Percentiles rank a stretch among this genome's conserved stretches.
phyloP scores from a whole-genome alignment of 2,329 filamentous ascomycete species.

The Colletotrichum sansevieriae region DNA sequence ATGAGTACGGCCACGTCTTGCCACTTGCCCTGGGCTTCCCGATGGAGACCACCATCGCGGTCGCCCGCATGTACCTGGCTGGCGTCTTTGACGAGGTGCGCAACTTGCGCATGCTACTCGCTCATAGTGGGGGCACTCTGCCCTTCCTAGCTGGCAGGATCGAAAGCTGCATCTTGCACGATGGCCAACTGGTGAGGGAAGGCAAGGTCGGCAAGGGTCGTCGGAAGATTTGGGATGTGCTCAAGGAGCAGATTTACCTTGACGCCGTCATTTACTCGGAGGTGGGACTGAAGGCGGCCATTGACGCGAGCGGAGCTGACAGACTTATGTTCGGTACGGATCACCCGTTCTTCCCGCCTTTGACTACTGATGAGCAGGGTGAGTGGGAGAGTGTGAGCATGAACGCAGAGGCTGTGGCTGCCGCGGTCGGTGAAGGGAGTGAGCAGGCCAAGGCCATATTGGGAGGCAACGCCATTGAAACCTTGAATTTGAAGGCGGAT shows the following conservation, averaged over 20 bases:
- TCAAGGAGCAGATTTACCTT: constrained; percentile 83
- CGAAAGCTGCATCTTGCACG: constrained; percentile 88
- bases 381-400: constrained; percentile 77
- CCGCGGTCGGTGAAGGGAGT: constrained; percentile 61
- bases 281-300: constrained; percentile 78
- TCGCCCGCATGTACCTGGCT: constrained; percentile 87
- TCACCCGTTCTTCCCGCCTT: constrained; percentile 87
- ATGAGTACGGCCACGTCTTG: constrained; percentile 87
- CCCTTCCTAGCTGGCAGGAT: constrained; percentile 91
- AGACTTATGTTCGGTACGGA: constrained; percentile 86
- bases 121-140: constrained; percentile 89
- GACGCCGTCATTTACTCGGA: constrained; percentile 89
- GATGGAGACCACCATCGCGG: constrained; percentile 91
- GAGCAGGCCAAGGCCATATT: constrained; percentile 65
- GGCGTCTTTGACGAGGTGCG: constrained; percentile 85
- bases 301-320: constrained; percentile 74
- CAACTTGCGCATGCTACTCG: constrained; percentile 79
- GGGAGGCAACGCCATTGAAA: constrained; percentile 69
- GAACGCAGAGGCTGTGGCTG: constrained; percentile 65
- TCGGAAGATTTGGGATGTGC: constrained; percentile 67
- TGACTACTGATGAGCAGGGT: constrained; percentile 70
- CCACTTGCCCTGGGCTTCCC: constrained; percentile 90
- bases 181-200: constrained; percentile 77
- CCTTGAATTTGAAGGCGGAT: constrained; percentile 52
- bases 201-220: constrained; percentile 66